Percentiles rank a stretch among this genome's conserved stretches.
phyloP scores from a whole-genome alignment of 2,329 filamentous ascomycete species.

The Beauveria scarabaeidicola region DNA sequence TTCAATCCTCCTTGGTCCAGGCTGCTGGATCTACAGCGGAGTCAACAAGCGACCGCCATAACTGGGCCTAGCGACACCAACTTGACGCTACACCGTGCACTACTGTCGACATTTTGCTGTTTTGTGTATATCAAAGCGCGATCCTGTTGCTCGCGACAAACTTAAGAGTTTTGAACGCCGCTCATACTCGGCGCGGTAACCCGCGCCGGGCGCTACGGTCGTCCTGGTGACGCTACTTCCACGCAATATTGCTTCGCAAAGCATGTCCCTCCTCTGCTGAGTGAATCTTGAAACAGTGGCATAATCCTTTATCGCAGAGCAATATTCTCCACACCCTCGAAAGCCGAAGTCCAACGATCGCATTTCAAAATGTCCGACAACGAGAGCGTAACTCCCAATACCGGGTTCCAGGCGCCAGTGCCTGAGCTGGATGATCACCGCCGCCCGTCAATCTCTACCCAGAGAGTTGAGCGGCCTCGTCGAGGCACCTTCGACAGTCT shows the following conservation, averaged over 20 bases:
- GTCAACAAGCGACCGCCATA: slow-evolving; percentile 97
- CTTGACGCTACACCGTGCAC: slow-evolving; percentile 1
- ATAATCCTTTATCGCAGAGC: background rate
- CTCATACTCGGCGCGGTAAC: slow-evolving; percentile 11
- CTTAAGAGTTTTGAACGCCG: slow-evolving; percentile 15
- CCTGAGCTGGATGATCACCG: slow-evolving; percentile 85
- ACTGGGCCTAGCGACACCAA: slow-evolving; percentile 38
- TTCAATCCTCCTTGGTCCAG: slow-evolving; percentile 81
- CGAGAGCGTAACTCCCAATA: slow-evolving; percentile 50
- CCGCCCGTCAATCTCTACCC: slow-evolving; percentile 52
- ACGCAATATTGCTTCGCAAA: background rate
- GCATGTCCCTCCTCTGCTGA: slow-evolving; percentile 17
- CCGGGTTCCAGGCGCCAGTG: slow-evolving; percentile 64
- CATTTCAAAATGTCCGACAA: slow-evolving; percentile 56
- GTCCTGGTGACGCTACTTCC: background rate
- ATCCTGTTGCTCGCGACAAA: background rate
- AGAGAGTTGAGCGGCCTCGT: slow-evolving; percentile 51
- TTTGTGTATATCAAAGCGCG: background rate
- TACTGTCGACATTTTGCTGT: background rate
- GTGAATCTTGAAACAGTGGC: slow-evolving; percentile 25
- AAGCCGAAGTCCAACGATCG: slow-evolving; percentile 20
- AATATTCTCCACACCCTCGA: background rate
- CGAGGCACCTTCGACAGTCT: slow-evolving; percentile 69
- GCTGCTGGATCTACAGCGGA: slow-evolving; percentile 90
- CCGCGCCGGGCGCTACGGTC: slow-evolving; percentile 11